Evolutionary conservation across 2,329 filamentous ascomycete genomes (phyloP).

Genomic region (Neopestalotiopsis rosae): DNA sequence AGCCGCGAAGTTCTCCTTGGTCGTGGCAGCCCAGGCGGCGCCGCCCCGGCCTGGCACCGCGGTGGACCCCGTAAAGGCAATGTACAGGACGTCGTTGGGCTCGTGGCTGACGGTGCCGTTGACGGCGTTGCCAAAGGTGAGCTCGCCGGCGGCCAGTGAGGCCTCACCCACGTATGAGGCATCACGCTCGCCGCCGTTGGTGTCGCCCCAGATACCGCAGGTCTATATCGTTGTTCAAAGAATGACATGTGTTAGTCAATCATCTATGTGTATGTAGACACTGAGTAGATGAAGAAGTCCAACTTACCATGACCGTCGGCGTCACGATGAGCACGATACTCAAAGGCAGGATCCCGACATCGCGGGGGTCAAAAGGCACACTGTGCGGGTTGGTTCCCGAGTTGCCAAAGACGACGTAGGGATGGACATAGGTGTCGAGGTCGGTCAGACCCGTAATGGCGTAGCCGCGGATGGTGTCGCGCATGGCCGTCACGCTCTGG

Average conservation of each 20-base stretch:
- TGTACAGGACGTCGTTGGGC: constrained; percentile 8
- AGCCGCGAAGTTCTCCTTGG: neutral
- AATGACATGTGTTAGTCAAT: too few relatives aligned
- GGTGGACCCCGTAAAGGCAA: neutral
- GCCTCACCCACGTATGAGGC: constrained; percentile 10
- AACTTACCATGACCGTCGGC: neutral
- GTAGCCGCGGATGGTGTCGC: constrained; percentile 40
- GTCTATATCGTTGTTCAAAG: too few relatives aligned
- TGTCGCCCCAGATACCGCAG: constrained; percentile 16
- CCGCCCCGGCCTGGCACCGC: neutral
- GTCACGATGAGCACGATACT: constrained; percentile 55
- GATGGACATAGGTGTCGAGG: constrained; percentile 56
- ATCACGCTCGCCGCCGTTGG: constrained; percentile 15
- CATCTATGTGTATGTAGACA: too few relatives aligned
- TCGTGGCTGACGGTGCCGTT: constrained; percentile 9
- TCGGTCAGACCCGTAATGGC: constrained; percentile 44
- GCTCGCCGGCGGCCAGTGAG: constrained; percentile 1
- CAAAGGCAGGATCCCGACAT: constrained; percentile 50
- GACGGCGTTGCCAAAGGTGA: constrained; percentile 7
- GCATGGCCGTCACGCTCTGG: constrained; percentile 47
- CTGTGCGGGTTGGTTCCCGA: constrained; percentile 37
- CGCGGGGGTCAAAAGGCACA: constrained; percentile 45
- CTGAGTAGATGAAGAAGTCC: too few relatives aligned
- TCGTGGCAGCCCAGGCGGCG: constrained; percentile 5
- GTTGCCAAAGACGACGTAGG: constrained; percentile 62